Base-by-base conservation (phyloP, 805 yeast species). In the Candida ascalaphidarum region DNA sequence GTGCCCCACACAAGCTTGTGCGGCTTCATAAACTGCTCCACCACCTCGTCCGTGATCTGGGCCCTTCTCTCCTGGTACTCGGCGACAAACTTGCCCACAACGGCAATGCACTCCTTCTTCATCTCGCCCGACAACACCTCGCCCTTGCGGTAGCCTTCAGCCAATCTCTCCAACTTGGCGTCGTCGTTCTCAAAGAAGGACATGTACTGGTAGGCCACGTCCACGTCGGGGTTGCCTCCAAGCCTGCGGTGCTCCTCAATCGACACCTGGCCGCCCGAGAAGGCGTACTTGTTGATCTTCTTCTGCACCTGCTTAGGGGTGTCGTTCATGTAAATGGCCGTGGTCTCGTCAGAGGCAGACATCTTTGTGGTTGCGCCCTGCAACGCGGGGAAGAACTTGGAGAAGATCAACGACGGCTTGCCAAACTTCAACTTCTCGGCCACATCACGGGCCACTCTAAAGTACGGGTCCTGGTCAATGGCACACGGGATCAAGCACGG, bases 401-500 rank as follows among this genome's bases (percentile, higher is more conserved):
- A 78, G 58, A 92, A 97, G 39, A 92, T 67, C 51, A 92, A 71
- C 7, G 96, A 76, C 12, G 97, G 97, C 60, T 92, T 92, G 37
- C 86, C 65, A 53, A 71, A 94, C 56, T 80, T 81, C 53, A 92
- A 71, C 58, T 89, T 92, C 48, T 78, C 86, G 8, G 98, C 96
- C 40, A 92, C 98, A 54, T 92, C 98, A 61, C 98, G 74, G 58
- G 95, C 84, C 14, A 92, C 94, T 59, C 98, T 74, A 67, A 92
- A 92, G 58, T 92, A 92, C 17, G 98, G 97, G 57, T 92, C 98
- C 66, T 89, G 98, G 55, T 92, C 98, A 52, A 92, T 92, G 26
- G 98, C 98, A 69, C 98, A 92, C 22, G 98, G 98, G 55, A 92
- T 92, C 55, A 92, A 67, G 58, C 95, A 85, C 37, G 96, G 97